phyloP scores from a whole-genome alignment of 179 eudicot species.

The Spinacia oleracea region DNA sequence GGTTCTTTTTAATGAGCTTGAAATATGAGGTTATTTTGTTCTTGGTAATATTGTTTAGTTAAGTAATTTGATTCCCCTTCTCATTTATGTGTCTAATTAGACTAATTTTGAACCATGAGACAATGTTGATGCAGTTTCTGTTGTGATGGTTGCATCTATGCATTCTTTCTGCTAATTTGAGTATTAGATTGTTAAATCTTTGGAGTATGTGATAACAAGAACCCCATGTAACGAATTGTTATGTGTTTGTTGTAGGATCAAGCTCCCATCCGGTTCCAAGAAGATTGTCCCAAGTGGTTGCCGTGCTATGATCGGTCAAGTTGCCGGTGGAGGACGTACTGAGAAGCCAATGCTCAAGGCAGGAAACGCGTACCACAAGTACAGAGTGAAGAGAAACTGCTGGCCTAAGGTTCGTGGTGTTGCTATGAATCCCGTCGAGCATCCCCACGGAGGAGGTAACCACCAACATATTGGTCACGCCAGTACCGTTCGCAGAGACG shows the following conservation, averaged over 20 bases:
- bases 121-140: not conserved
- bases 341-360: constrained; percentile 47
- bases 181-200: no score
- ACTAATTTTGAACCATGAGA: not conserved
- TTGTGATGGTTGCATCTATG: no score
- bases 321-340: constrained; percentile 50
- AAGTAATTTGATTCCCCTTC: no score
- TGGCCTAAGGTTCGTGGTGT: constrained; percentile 54
- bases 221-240: not conserved
- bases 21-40: no score
- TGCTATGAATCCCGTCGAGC: constrained; percentile 50
- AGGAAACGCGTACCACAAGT: constrained; percentile 46
- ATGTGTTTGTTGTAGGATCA: constrained; percentile 23
- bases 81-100: no score
- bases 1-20: no score
- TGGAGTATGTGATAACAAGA: no score
- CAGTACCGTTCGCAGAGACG: constrained; percentile 41
- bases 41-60: no score
- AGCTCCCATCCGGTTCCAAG: constrained; percentile 45
- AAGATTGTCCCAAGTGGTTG: constrained; percentile 43
- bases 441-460: constrained; percentile 53
- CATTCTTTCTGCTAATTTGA: not conserved
- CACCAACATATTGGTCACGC: constrained; percentile 49
- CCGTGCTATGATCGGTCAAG: constrained; percentile 45
- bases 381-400: constrained; percentile 43